Conservation (phyloP, 495 filamentous ascomycete genomes). For the Neurospora sp. region DNA sequence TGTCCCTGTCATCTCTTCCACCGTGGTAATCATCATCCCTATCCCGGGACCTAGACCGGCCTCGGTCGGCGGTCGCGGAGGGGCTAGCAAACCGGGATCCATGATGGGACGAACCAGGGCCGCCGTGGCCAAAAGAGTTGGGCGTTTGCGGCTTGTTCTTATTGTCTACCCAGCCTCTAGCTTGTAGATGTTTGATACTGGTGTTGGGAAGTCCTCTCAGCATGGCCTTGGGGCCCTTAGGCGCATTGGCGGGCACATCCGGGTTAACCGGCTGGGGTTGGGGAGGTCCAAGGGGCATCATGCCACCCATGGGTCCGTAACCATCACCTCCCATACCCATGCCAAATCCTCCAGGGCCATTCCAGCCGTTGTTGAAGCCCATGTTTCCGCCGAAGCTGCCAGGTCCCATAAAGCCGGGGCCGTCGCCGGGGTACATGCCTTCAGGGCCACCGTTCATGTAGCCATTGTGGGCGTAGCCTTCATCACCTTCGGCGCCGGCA, state of each 20-base stretch:
- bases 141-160: constrained; percentile 27
- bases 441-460: not conserved
- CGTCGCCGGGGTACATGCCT: not conserved
- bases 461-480: not conserved
- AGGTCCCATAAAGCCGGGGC: not conserved
- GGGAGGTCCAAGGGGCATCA: constrained; percentile 1
- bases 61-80: not conserved
- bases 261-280: constrained; percentile 16
- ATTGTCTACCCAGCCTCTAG: constrained; percentile 35
- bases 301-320: not conserved
- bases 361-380: not conserved
- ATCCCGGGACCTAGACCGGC: constrained; percentile 9
- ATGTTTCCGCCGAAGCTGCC: not conserved
- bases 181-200: constrained; percentile 46
- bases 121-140: constrained; percentile 3
- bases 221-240: constrained; percentile 90
- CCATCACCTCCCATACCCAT: not conserved
- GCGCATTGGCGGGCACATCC: constrained; percentile 55
- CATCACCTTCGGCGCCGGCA: not conserved
- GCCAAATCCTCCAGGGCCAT: not conserved
- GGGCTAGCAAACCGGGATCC: not conserved
- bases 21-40: constrained; percentile 14
- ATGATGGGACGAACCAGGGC: not conserved
- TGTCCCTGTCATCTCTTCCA: constrained; percentile 17
- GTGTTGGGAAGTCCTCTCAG: constrained; percentile 75